Percentiles rank a stretch among this genome's conserved stretches.
Evolutionary conservation across 495 filamentous ascomycete species (phyloP).

Genomic region (Jackrogersella minutella): DNA sequence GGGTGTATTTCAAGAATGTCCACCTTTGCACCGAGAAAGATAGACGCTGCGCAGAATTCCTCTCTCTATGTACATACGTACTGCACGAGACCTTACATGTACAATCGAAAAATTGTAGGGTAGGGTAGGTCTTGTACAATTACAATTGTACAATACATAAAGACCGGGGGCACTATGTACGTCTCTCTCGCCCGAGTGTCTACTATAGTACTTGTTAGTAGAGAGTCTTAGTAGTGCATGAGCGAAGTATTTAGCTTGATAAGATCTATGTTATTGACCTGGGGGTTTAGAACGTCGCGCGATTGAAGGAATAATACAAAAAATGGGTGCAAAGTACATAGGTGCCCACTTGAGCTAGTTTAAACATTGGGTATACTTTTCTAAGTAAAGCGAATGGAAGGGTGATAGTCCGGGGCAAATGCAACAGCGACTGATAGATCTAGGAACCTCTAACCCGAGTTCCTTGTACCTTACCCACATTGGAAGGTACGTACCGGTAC

Average conservation of each 20-base stretch:
- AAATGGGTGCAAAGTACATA: constrained; percentile 32
- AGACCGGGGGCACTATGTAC: constrained; percentile 15
- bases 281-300: constrained; percentile 21
- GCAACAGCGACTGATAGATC: constrained; percentile 39
- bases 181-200: constrained; percentile 13
- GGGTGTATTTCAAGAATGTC: constrained; percentile 26
- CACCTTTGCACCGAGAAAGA: constrained; percentile 38
- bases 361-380: constrained; percentile 33
- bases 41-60: constrained; percentile 12
- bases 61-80: background rate
- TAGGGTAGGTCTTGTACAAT: too few relatives aligned
- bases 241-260: constrained; percentile 16
- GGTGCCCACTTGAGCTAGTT: constrained; percentile 27
- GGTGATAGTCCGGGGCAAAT: constrained; percentile 44
- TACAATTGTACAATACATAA: constrained; percentile 24
- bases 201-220: background rate
- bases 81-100: background rate
- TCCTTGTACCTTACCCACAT: constrained; percentile 31
- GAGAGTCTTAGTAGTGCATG: constrained; percentile 13
- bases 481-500: constrained; percentile 36
- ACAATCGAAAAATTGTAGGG: background rate
- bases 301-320: constrained; percentile 35
- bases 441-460: constrained; percentile 37
- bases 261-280: constrained; percentile 16
- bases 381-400: constrained; percentile 15